Evolutionary conservation across 179 eudicot species (phyloP).

Genomic region (Carnegiea gigantea): DNA sequence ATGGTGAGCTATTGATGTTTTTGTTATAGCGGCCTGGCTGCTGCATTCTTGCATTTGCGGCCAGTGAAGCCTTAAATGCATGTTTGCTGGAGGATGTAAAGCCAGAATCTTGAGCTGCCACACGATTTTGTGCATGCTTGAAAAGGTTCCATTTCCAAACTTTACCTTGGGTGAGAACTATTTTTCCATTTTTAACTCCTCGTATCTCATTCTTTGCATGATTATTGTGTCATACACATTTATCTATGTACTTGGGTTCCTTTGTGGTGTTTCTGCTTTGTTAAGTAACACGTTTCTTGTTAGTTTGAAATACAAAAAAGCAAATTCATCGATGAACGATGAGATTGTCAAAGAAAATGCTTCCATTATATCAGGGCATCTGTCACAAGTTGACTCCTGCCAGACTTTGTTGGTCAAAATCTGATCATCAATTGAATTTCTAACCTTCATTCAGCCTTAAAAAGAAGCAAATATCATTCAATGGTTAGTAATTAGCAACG

Average conservation of each 20-base stretch:
- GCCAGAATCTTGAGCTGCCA: constrained; percentile 39
- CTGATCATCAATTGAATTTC: neutral
- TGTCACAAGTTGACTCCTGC: neutral
- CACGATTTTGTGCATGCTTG: constrained; percentile 25
- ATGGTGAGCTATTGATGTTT: constrained; percentile 35
- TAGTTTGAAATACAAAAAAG: neutral
- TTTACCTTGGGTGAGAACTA: constrained; percentile 27
- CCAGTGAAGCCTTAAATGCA: constrained; percentile 45
- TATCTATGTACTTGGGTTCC: neutral
- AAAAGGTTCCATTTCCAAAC: constrained; percentile 37
- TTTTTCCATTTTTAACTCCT: constrained; percentile 4
- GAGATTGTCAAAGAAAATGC: neutral
- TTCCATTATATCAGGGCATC: neutral
- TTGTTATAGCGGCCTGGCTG: constrained; percentile 29
- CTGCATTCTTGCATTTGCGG: constrained; percentile 41
- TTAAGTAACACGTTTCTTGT: neutral
- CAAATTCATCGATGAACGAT: neutral
- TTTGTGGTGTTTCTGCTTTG: constrained; percentile 3
- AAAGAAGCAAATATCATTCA: neutral
- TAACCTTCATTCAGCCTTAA: neutral
- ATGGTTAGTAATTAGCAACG: neutral
- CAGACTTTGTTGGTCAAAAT: neutral
- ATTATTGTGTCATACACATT: constrained; percentile 2
- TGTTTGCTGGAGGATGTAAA: constrained; percentile 34
- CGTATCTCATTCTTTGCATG: constrained; percentile 1